Evolutionary conservation across 164 flowering plant genomes (phyloP).

Genomic region (Hamamelis virginiana): DNA sequence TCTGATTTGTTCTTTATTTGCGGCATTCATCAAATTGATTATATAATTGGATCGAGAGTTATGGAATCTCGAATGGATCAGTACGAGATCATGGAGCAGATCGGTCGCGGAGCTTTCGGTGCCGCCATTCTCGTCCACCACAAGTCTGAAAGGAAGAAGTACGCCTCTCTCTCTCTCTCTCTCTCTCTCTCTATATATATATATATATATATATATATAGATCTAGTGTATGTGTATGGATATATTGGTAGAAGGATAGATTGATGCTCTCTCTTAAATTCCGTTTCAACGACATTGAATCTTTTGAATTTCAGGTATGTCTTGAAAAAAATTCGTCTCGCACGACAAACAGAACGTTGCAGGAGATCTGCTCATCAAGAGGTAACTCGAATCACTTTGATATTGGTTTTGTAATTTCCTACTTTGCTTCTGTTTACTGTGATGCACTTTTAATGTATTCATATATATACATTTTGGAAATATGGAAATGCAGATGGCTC

Average conservation of each 20-base stretch:
- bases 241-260: no score
- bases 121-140: slow-evolving; percentile 95
- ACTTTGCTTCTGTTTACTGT: slow-evolving; percentile 1
- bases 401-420: not conserved
- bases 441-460: not conserved
- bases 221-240: no score
- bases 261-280: no score
- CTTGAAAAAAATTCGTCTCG: slow-evolving; percentile 92
- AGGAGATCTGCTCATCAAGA: slow-evolving; percentile 97
- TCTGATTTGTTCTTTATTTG: slow-evolving; percentile 1
- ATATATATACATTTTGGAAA: slow-evolving; percentile 9
- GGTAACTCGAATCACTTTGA: slow-evolving; percentile 35
- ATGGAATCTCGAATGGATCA: slow-evolving; percentile 97
- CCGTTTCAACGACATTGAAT: slow-evolving; percentile 1
- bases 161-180: slow-evolving; percentile 3
- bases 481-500: slow-evolving; percentile 73
- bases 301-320: slow-evolving; percentile 62
- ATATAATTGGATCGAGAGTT: not conserved
- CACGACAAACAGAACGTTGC: slow-evolving; percentile 94
- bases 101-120: slow-evolving; percentile 97
- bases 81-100: slow-evolving; percentile 98
- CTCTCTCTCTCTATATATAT: not conserved
- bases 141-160: slow-evolving; percentile 90
- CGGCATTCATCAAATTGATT: not conserved
- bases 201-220: no score